Base-by-base conservation (phyloP, 495 filamentous ascomycete species). In the Cercophora sp. region DNA sequence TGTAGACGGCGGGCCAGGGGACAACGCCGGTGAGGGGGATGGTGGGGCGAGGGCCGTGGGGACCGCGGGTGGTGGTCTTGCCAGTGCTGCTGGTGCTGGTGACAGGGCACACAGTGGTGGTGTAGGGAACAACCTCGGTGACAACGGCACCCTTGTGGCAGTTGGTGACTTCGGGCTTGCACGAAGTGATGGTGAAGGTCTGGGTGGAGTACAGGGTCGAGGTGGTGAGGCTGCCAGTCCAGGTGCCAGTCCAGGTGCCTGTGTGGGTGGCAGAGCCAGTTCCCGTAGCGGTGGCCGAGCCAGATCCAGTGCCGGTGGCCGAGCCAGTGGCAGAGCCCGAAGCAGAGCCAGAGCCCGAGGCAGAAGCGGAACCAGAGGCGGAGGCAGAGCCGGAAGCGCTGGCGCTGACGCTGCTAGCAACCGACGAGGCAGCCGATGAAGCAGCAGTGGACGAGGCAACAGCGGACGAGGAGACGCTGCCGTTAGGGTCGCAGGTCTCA, bases 101-200 rank as follows among this genome's bases (percentile, higher is more conserved):
- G 46, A 57, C 29, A 41, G 61, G 58, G 58, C 62, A 65, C 46
- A 57, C 49, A 18, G 54, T 55, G 29, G 59, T 63, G 45, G 57
- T 43, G 59, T 55, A 46, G 29, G 57, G 25, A 45, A 52, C 51
- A 51, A 61, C 53, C 19, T 68, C 61, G 23, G 70, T 72, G 39
- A 69, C 51, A 18, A 65, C 42, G 44, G 57, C 62, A 48, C 59
- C 62, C 23, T 74, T 77, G 23, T 78, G 80, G 70, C 79, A 84
- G 64, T 77, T 65, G 19, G 74, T 79, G 27, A 83, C 71, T 3
- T 70, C 78, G 8, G 81, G 62, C 24, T 76, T 71, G 57, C 80
- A 84, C 53, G 75, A 75, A 11, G 74, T 56, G 52, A 56, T 41
- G 50, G 54, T 61, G 6, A 23, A 11, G 40, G 31, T 51, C 16